Conservation (phyloP, 257 asterid genomes). For the Jacaranda copaia region DNA sequence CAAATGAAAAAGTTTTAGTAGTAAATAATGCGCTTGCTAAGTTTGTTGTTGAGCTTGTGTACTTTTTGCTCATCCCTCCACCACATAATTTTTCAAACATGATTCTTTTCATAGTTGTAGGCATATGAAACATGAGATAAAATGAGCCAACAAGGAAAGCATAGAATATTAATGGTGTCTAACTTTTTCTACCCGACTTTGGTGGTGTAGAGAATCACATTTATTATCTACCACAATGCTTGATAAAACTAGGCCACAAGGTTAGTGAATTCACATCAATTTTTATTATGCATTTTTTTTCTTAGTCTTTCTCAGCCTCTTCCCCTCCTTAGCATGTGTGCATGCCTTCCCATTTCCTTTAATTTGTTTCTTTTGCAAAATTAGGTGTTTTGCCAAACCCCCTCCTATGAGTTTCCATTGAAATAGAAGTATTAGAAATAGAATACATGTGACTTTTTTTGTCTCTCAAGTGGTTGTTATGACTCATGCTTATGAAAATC, state of each 20-base stretch:
- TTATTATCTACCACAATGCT: conserved; percentile 88
- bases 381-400: background rate
- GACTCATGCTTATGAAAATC: conserved; percentile 92
- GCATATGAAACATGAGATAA: conserved; percentile 34
- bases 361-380: background rate
- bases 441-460: conserved; percentile 5
- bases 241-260: conserved; percentile 92
- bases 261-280: conserved; percentile 44
- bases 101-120: conserved; percentile 32
- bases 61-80: background rate
- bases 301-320: too few species aligned
- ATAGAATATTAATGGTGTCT: conserved; percentile 84
- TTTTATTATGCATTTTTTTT: background rate
- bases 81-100: conserved; percentile 1
- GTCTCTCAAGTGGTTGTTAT: conserved; percentile 77
- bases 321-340: too few species aligned
- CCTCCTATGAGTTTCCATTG: background rate
- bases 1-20: background rate
- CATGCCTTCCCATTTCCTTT: background rate
- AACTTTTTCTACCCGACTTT: conserved; percentile 95
- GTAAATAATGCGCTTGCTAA: background rate
- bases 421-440: conserved; percentile 2
- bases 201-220: conserved; percentile 99
- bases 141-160: conserved; percentile 63
- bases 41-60: conserved; percentile 17